These are phyloP conservation scores for Eucalyptus cloeziana DNA, from an alignment of 345 rosid species.

Conservation along the genomic window DNA sequence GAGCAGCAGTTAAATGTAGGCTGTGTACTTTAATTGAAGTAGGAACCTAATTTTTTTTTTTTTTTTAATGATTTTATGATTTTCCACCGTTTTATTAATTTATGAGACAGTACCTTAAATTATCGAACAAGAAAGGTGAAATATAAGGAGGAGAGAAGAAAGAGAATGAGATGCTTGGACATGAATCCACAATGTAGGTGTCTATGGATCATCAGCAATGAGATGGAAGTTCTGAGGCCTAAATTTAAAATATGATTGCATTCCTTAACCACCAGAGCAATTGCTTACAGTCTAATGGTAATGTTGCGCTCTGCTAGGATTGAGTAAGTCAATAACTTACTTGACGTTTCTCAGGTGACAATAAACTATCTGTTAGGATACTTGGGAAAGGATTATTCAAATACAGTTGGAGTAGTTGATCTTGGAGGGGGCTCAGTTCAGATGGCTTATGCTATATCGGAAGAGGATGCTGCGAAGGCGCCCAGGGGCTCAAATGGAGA, in stretches of 20 bases:
- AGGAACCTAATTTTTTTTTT: not conserved
- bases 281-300: not conserved
- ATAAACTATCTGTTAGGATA: constrained; percentile 80
- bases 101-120: not conserved
- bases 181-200: not conserved
- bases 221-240: not conserved
- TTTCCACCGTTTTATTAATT: not conserved
- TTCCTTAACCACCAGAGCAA: not conserved
- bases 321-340: not conserved
- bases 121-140: not conserved
- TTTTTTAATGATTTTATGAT: not conserved
- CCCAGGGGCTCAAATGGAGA: constrained; percentile 57
- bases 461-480: constrained; percentile 66
- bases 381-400: constrained; percentile 56
- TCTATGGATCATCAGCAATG: not conserved
- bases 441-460: constrained; percentile 96
- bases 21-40: not conserved
- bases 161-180: not conserved
- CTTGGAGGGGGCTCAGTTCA: constrained; percentile 99
- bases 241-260: not conserved
- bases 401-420: constrained; percentile 94
- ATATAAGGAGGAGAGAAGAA: not conserved
- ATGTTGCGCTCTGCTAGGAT: not conserved
- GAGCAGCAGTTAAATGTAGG: not conserved
- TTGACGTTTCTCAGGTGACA: constrained; percentile 50